Base-by-base conservation (phyloP, 1,139 yeast species). In the Pichia sp. region DNA sequence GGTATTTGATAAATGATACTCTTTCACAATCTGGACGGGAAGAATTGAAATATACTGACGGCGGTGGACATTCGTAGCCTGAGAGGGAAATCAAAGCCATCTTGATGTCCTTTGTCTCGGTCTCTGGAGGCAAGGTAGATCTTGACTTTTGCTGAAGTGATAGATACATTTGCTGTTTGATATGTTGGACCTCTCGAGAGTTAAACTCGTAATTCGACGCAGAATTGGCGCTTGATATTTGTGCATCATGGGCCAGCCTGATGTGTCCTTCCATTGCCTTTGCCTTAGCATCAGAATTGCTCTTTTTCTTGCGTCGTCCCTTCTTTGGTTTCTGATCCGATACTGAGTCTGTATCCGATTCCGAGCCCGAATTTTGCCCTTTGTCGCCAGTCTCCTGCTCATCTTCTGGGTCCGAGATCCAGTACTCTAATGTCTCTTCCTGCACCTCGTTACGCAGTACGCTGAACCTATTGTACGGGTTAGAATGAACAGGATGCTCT, bases 401-500 rank as follows among this genome's bases (percentile, higher is more conserved):
- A 12, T 43, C 46, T 38, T 55, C 58, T 6, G 10, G 10, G 40
- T 36, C 40, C 8, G 45, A 24, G 4, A 60, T 12, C 67, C 68
- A 64, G 7, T 48, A 45, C 46, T 65, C 68, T 14, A 52, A 55
- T 0, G 64, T 55, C 3, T 48, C 50, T 16, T 63, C 65, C 14
- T 57, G 46, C 1, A 61, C 50, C 0, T 58, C 58, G 49, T 61
- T 57, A 5, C 54, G 33, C 31, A 45, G 7, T 3, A 41, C 27
- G n/a, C 51, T 49, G n/a, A 56, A 50, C 36, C 63, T 49, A 38
- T 63, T 63, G 12, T 53, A 51, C 0, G 58, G 54, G 42, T 65
- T 65, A 36, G 57, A 40, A 27, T 54, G 49, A 1, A 50, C 46
- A 3, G 55, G 49, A 6, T 49, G 29, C 5, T 27, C 41, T 0